Evolutionary conservation across 306 rosid species (phyloP).

Genomic region (Fagus sylvatica): DNA sequence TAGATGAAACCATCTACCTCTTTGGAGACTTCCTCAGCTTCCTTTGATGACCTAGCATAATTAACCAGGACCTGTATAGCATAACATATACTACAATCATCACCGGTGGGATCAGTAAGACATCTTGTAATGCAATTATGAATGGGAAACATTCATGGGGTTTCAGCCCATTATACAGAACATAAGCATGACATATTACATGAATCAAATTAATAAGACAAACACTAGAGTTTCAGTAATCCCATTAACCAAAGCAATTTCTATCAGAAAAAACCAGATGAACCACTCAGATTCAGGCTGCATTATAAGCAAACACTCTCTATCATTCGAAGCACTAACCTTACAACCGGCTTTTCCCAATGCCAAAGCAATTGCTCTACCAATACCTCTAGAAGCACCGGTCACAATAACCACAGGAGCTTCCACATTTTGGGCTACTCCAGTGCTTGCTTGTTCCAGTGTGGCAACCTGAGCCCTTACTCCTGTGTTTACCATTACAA

Average conservation of each 20-base stretch:
- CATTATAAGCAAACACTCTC: not conserved
- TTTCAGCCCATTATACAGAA: not conserved
- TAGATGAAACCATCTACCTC: conserved; percentile 51
- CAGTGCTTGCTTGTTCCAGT: conserved; percentile 53
- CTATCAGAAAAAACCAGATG: not conserved
- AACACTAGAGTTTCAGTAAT: not conserved
- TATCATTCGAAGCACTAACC: conserved; percentile 46
- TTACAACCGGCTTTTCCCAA: conserved; percentile 94
- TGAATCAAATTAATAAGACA: not conserved
- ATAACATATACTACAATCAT: conserved; percentile 15
- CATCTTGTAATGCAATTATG: not conserved
- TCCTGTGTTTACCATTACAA: conserved; percentile 32
- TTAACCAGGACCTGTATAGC: conserved; percentile 74
- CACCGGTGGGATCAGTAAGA: not conserved
- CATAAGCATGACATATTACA: not conserved
- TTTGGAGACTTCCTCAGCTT: conserved; percentile 89
- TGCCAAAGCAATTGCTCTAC: conserved; percentile 75
- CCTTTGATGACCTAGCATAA: conserved; percentile 92
- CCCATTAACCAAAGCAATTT: not conserved
- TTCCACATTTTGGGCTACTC: conserved; percentile 53
- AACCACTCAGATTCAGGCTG: not conserved
- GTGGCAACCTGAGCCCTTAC: conserved; percentile 83
- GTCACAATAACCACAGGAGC: conserved; percentile 88
- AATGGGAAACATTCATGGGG: not conserved
- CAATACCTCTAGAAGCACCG: conserved; percentile 96